Percentiles rank a stretch among this genome's conserved stretches.
phyloP scores from a whole-genome alignment of 331 rosid species.

The Phaseolus coccineus region DNA sequence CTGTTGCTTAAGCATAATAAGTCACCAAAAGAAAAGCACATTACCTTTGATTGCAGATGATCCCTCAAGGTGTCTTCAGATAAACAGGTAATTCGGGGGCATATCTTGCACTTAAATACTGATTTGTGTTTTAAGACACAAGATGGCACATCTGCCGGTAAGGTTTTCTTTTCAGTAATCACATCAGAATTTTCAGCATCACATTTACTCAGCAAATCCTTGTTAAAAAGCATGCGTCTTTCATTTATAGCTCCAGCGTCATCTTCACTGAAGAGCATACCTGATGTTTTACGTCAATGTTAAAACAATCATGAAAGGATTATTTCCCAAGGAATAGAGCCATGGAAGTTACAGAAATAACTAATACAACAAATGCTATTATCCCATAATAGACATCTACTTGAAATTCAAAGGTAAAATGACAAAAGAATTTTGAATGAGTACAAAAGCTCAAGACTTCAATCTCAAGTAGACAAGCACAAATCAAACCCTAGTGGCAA shows the following conservation, averaged over 20 bases:
- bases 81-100: conserved; percentile 88
- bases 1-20: conserved; percentile 17
- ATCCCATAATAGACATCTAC: conserved; percentile 1
- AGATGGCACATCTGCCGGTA: conserved; percentile 50
- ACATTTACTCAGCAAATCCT: conserved; percentile 47
- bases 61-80: conserved; percentile 77
- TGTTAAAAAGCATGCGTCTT: conserved; percentile 36
- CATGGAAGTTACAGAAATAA: conserved; percentile 3
- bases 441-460: neutral
- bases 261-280: conserved; percentile 60
- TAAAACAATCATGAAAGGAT: conserved; percentile 39
- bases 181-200: conserved; percentile 48
- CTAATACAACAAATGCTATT: neutral
- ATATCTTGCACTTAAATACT: conserved; percentile 85
- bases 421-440: conserved; percentile 12
- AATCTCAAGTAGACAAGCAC: neutral
- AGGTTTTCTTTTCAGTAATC: conserved; percentile 42
- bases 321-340: conserved; percentile 10
- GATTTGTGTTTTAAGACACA: conserved; percentile 73
- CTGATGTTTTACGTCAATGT: conserved; percentile 50
- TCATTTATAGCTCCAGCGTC: conserved; percentile 56
- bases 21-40: conserved; percentile 26
- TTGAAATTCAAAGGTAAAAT: neutral
- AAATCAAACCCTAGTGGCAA: conserved; percentile 7
- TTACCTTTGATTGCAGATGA: conserved; percentile 91